These are phyloP conservation scores for Gomphus sp. DNA, from an alignment of 1,284 basidiomycete genomes.

Conservation along the genomic window DNA sequence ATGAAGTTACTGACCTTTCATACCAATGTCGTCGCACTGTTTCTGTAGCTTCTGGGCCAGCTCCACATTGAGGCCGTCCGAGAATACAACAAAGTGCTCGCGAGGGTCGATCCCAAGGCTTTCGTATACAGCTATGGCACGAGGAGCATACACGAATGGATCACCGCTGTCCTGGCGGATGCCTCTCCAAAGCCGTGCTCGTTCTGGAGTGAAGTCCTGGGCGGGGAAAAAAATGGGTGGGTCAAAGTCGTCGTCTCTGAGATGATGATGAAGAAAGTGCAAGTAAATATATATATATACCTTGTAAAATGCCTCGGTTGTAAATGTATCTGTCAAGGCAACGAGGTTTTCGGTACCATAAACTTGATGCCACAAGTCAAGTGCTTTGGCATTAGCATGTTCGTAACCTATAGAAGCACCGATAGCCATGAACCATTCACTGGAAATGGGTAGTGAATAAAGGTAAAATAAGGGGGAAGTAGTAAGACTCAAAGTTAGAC, in stretches of 20 bases:
- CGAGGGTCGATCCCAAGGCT: conserved; percentile 54
- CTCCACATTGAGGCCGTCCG: conserved; percentile 69
- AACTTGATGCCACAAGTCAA: conserved; percentile 78
- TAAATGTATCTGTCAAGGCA: conserved; percentile 90
- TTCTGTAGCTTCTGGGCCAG: conserved; percentile 62
- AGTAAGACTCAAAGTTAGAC: background rate
- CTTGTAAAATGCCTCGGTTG: conserved; percentile 75
- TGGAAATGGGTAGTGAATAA: conserved; percentile 20
- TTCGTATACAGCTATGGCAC: conserved; percentile 63
- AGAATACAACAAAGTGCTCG: conserved; percentile 73
- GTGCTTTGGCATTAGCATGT: conserved; percentile 59
- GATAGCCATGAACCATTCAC: conserved; percentile 95
- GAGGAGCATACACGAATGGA: conserved; percentile 67
- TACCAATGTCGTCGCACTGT: conserved; percentile 66
- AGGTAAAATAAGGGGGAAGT: background rate
- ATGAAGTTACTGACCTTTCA: conserved; percentile 43
- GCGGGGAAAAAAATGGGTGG: background rate
- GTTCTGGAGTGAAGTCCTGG: conserved; percentile 55
- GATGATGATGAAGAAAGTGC: background rate
- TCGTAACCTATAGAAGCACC: conserved; percentile 79
- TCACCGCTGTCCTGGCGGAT: conserved; percentile 92
- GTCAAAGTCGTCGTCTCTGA: background rate
- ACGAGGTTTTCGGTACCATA: conserved; percentile 55
- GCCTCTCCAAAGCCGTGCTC: conserved; percentile 65
- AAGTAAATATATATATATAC: conserved; percentile 23